These are phyloP conservation scores for Dimocarpus longan DNA, from an alignment of 345 rosid genomes.

Conservation along the genomic window DNA sequence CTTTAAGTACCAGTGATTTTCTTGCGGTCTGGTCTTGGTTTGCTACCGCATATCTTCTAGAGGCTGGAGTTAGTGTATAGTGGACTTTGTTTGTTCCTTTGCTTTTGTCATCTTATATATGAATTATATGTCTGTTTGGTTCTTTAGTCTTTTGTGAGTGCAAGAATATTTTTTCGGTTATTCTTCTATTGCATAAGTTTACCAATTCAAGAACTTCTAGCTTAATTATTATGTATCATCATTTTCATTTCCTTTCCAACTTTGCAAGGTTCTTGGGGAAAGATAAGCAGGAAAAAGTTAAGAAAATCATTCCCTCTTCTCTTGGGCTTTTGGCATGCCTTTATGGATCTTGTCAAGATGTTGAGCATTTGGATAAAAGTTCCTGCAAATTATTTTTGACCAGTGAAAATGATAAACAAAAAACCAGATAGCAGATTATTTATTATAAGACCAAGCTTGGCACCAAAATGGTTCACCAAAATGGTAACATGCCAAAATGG, in stretches of 20 bases:
- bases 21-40: slow-evolving; percentile 58
- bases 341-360: slow-evolving; percentile 48
- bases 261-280: slow-evolving; percentile 66
- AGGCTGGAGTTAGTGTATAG: slow-evolving; percentile 74
- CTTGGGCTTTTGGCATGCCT: slow-evolving; percentile 84
- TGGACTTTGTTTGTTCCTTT: slow-evolving; percentile 2
- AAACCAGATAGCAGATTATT: slow-evolving; percentile 42
- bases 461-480: too few species aligned
- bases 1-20: slow-evolving; percentile 71
- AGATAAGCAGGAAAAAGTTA: slow-evolving; percentile 59
- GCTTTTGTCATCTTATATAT: slow-evolving; percentile 8
- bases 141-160: slow-evolving; percentile 3
- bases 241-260: slow-evolving; percentile 21
- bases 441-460: too few species aligned
- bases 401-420: slow-evolving; percentile 36
- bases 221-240: slow-evolving; percentile 7
- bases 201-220: slow-evolving; percentile 15
- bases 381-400: slow-evolving; percentile 60
- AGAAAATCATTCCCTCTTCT: slow-evolving; percentile 61
- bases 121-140: not conserved
- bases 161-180: not conserved
- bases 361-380: slow-evolving; percentile 39
- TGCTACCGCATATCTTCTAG: slow-evolving; percentile 50
- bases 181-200: slow-evolving; percentile 11
- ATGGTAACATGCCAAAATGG: too few species aligned